A percentile compares a stretch with the other conserved stretches of the same genome.
These are phyloP conservation scores for Penicillium sp. DNA, from an alignment of 2,329 filamentous ascomycete species.

Conservation along the genomic window DNA sequence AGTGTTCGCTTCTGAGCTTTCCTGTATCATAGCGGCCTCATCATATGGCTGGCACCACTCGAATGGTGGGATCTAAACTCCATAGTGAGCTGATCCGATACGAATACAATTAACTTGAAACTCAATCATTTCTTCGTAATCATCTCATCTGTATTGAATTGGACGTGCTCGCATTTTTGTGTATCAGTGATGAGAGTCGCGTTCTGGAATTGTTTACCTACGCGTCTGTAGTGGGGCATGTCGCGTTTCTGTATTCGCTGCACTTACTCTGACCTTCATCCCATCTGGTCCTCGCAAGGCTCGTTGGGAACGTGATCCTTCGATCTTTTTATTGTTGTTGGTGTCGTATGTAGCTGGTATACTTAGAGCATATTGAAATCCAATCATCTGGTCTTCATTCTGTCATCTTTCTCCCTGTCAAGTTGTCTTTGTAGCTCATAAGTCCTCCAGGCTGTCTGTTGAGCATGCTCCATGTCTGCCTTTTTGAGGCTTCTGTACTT, in stretches of 20 bases:
- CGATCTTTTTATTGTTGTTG: not conserved
- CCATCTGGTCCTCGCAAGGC: not conserved
- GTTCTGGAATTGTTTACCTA: not conserved
- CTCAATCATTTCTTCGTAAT: not conserved
- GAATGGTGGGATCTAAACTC: constrained; percentile 26
- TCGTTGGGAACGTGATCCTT: not conserved
- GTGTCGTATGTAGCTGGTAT: not conserved
- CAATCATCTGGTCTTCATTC: no score
- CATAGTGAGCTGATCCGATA: constrained; percentile 29
- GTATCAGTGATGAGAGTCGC: not conserved
- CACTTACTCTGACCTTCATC: not conserved
- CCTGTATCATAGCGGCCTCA: constrained; percentile 46
- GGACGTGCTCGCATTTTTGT: not conserved
- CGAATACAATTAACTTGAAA: constrained; percentile 34
- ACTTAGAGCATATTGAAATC: no score
- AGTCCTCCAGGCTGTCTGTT: no score
- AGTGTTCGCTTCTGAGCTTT: constrained; percentile 39
- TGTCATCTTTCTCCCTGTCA: no score
- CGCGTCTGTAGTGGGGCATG: not conserved
- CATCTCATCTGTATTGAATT: not conserved
- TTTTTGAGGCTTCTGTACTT: no score
- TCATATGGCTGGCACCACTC: constrained; percentile 37
- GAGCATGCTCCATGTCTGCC: no score
- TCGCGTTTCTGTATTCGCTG: not conserved
- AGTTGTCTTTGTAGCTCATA: no score